Base-by-base conservation (phyloP, 1,284 basidiomycete genomes). In the Melanopsichium pennsylvanicum region DNA sequence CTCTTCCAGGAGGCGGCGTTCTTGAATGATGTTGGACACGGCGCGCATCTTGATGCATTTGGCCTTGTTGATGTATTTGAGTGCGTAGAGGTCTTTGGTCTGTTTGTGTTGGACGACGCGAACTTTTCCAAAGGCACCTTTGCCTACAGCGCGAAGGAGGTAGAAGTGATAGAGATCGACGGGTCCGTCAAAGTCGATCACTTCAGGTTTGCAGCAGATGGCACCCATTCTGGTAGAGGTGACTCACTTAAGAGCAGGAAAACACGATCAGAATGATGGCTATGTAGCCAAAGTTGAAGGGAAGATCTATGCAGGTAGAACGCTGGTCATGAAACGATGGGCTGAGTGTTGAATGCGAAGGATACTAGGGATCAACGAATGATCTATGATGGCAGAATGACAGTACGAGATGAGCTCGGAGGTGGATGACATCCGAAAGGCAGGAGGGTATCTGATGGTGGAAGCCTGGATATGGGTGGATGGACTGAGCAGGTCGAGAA, bases 41-140 rank as follows among this genome's bases (percentile, higher is more conserved):
- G 94, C 93, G 78, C 92, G 93, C 92, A 96, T 96, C 85, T 93
- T 94, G 69, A 96, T 91, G 79, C 93, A 97, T 85, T 95, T 95
- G 21, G 70, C 61, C 83, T 98, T 98, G 86, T 97, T 97, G 84
- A 98, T 98, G 84, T 98, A 98, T 83, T 98, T 98, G 81, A 98
- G 88, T 9, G 95, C 95, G 78, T 94, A 97, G 27, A 98, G 64
- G 25, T 67, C 63, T 55, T 92, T 90, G 15, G 92, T 91, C 83
- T 97, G 92, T 80, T 97, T 98, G 84, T 97, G 95, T 83, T 97
- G 93, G 7, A 98, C 94, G 45, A 98, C 94, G 44, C 94, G 89
- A 82, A 98, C 94, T 88, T 98, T 97, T 78, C 95, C 95, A 81
- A 98, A 97, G 0, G 95, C 95, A 48, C 95, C 95, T 82, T 97